phyloP scores from a whole-genome alignment of 768 basidiomycete genomes.

The Rhizopogon roseolus region DNA sequence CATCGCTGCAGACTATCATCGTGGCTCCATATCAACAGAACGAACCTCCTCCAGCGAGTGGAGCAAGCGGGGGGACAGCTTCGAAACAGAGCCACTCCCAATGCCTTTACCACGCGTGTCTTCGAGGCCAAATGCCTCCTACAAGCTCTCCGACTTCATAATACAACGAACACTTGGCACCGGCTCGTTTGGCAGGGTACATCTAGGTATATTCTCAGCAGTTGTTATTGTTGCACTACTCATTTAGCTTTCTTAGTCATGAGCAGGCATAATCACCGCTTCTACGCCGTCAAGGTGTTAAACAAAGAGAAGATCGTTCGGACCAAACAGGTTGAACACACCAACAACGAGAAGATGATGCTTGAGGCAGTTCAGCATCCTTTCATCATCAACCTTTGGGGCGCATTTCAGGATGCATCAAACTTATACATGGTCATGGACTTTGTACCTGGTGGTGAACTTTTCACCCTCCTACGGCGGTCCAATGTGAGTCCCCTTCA shows the following conservation, averaged over 20 bases:
- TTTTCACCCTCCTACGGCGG: slow-evolving; percentile 89
- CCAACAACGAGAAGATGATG: slow-evolving; percentile 90
- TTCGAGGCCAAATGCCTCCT: slow-evolving; percentile 57
- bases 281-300: slow-evolving; percentile 94
- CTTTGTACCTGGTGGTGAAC: slow-evolving; percentile 94
- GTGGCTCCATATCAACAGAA: slow-evolving; percentile 65
- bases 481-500: slow-evolving; percentile 61
- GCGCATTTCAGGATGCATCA: slow-evolving; percentile 84
- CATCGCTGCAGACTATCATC: slow-evolving; percentile 46
- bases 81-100: slow-evolving; percentile 31
- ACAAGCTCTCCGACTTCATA: slow-evolving; percentile 71
- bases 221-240: slow-evolving; percentile 5
- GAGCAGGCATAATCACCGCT: slow-evolving; percentile 91
- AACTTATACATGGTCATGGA: slow-evolving; percentile 99
- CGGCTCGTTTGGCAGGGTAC: slow-evolving; percentile 97
- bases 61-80: slow-evolving; percentile 36
- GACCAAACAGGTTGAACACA: slow-evolving; percentile 96
- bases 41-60: slow-evolving; percentile 55
- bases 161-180: slow-evolving; percentile 86
- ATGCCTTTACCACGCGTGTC: slow-evolving; percentile 27
- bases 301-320: slow-evolving; percentile 89
- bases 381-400: slow-evolving; percentile 96
- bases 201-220: slow-evolving; percentile 52
- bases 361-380: slow-evolving; percentile 83
- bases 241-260: slow-evolving; percentile 47